phyloP scores from a whole-genome alignment of 306 rosid species.

The Hylodesmum podocarpum region DNA sequence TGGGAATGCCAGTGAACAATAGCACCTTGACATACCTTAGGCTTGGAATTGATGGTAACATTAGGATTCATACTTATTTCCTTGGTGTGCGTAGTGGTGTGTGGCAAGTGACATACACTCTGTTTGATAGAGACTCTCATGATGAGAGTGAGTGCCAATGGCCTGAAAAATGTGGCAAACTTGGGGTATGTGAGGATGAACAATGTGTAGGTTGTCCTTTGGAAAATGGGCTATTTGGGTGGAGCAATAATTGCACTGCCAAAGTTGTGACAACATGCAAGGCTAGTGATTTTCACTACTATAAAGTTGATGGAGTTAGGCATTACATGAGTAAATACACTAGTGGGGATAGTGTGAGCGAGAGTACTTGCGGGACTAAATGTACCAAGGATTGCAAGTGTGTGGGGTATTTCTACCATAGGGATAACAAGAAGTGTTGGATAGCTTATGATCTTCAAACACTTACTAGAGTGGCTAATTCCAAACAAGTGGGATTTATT shows the following conservation, averaged over 20 bases:
- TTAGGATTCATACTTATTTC: slow-evolving; percentile 53
- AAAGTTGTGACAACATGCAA: slow-evolving; percentile 39
- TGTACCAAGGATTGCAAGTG: slow-evolving; percentile 57
- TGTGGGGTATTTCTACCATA: slow-evolving; percentile 54
- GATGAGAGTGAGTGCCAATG: slow-evolving; percentile 54
- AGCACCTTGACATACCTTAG: slow-evolving; percentile 55
- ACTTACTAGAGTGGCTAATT: slow-evolving; percentile 39
- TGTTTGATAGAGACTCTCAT: slow-evolving; percentile 46
- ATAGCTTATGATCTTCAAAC: slow-evolving; percentile 56
- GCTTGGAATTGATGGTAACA: slow-evolving; percentile 72
- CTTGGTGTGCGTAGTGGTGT: slow-evolving; percentile 41
- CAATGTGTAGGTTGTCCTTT: slow-evolving; percentile 68
- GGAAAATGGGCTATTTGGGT: slow-evolving; percentile 48
- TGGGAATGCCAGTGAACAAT: slow-evolving; percentile 54
- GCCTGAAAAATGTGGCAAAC: slow-evolving; percentile 48
- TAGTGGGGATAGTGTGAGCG: slow-evolving; percentile 27
- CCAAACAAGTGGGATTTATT: slow-evolving; percentile 52
- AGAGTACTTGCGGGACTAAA: slow-evolving; percentile 42
- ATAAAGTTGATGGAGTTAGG: slow-evolving; percentile 53
- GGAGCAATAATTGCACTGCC: slow-evolving; percentile 52
- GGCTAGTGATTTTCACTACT: slow-evolving; percentile 44
- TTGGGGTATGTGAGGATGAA: slow-evolving; percentile 57
- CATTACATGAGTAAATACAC: slow-evolving; percentile 64
- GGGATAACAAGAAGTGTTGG: slow-evolving; percentile 54
- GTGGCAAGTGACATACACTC: slow-evolving; percentile 52